Percentiles rank a stretch among this genome's conserved stretches.
Evolutionary conservation across 768 basidiomycete species (phyloP).

Genomic region (Russula sp.): DNA sequence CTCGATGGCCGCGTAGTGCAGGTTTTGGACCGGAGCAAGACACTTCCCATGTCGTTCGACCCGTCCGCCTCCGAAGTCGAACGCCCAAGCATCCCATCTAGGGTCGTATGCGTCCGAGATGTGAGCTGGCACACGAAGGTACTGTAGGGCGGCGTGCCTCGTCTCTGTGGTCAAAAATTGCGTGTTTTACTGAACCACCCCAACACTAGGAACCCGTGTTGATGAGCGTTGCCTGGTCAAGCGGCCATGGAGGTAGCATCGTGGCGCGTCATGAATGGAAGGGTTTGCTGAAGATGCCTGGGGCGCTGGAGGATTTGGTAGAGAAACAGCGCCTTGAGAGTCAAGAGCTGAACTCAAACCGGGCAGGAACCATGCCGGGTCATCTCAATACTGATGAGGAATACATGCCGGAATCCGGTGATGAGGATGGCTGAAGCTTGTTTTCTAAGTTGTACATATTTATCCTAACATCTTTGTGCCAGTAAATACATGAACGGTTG

Average conservation of each 20-base stretch:
- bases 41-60: constrained; percentile 61
- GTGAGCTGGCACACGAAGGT: constrained; percentile 92
- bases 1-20: constrained; percentile 84
- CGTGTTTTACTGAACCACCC: background rate
- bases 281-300: constrained; percentile 66
- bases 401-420: constrained; percentile 6
- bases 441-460: background rate
- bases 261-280: constrained; percentile 97
- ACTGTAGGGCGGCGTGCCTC: constrained; percentile 12
- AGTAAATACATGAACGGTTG: background rate
- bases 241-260: constrained; percentile 53
- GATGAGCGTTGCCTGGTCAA: constrained; percentile 90
- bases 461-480: background rate
- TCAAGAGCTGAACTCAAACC: constrained; percentile 21
- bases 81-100: constrained; percentile 27
- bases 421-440: constrained; percentile 5
- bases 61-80: constrained; percentile 53
- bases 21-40: constrained; percentile 72
- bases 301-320: constrained; percentile 65
- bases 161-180: background rate
- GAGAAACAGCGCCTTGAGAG: constrained; percentile 43
- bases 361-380: constrained; percentile 15
- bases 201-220: constrained; percentile 67
- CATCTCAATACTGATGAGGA: constrained; percentile 14
- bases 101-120: constrained; percentile 68